A percentile compares a stretch with the other conserved stretches of the same genome.
These are phyloP conservation scores for Annona squamosa DNA, from an alignment of 164 flowering plant species.

Conservation along the genomic window DNA sequence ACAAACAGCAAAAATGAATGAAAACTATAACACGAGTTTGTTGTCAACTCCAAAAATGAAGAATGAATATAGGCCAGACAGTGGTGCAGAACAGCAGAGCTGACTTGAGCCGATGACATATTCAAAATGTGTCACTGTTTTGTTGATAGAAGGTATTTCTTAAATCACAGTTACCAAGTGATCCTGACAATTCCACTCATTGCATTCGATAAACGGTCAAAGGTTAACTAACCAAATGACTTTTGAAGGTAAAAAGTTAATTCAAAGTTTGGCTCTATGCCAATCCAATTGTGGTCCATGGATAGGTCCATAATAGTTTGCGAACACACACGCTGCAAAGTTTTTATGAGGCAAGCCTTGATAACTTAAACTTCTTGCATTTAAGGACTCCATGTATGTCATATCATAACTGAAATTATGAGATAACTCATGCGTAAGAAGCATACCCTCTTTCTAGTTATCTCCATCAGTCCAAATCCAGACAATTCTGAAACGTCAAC, in stretches of 20 bases:
- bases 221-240: no score
- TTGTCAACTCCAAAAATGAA: no score
- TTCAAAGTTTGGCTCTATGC: neutral
- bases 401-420: neutral
- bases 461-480: slow-evolving; percentile 94
- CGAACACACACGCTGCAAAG: neutral
- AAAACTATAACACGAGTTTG: neutral
- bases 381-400: neutral
- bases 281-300: neutral
- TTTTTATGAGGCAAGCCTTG: neutral
- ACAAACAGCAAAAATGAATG: neutral
- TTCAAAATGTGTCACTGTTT: no score
- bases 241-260: no score
- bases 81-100: no score
- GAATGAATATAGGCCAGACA: no score
- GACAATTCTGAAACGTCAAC: slow-evolving; percentile 87
- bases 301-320: neutral
- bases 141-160: no score
- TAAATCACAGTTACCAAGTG: no score
- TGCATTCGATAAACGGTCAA: no score
- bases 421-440: neutral
- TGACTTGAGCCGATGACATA: no score
- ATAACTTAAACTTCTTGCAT: no score
- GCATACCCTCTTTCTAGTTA: slow-evolving; percentile 90
- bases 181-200: no score